phyloP scores from a whole-genome alignment of 192 early-diverging fungal species.

The Backusella psychrophila region DNA sequence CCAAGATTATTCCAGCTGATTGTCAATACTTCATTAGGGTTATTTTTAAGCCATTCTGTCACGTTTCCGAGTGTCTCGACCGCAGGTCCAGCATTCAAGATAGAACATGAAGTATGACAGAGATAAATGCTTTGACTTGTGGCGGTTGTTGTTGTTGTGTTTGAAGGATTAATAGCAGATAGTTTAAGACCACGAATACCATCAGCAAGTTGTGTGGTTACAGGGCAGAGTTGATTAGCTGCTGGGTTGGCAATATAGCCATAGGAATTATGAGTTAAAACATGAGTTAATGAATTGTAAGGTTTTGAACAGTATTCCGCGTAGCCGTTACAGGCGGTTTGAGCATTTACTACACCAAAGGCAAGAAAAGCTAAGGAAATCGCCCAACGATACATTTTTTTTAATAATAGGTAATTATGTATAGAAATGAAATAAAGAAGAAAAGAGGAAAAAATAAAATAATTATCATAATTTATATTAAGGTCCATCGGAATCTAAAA shows the following conservation, averaged over 20 bases:
- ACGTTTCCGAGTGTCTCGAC: constrained; percentile 54
- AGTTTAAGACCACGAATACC: constrained; percentile 77
- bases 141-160: constrained; percentile 15
- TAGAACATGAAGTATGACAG: constrained; percentile 63
- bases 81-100: constrained; percentile 61
- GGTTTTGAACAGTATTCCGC: constrained; percentile 59
- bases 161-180: constrained; percentile 44
- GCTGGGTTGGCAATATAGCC: constrained; percentile 51
- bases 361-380: neutral
- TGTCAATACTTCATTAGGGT: constrained; percentile 73
- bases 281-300: constrained; percentile 61
- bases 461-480: neutral
- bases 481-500: neutral
- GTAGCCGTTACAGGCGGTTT: constrained; percentile 64
- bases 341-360: constrained; percentile 14
- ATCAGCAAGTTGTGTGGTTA: constrained; percentile 64
- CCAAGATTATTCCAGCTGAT: constrained; percentile 71
- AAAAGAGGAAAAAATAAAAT: neutral
- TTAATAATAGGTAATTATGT: neutral
- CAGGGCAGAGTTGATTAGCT: constrained; percentile 66
- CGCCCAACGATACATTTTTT: constrained; percentile 1
- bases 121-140: constrained; percentile 45
- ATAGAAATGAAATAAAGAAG: neutral
- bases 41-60: constrained; percentile 55
- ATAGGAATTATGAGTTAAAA: constrained; percentile 77